These are phyloP conservation scores for Coemansia sp. DNA, from an alignment of 192 early-diverging fungal genomes.

Conservation along the genomic window DNA sequence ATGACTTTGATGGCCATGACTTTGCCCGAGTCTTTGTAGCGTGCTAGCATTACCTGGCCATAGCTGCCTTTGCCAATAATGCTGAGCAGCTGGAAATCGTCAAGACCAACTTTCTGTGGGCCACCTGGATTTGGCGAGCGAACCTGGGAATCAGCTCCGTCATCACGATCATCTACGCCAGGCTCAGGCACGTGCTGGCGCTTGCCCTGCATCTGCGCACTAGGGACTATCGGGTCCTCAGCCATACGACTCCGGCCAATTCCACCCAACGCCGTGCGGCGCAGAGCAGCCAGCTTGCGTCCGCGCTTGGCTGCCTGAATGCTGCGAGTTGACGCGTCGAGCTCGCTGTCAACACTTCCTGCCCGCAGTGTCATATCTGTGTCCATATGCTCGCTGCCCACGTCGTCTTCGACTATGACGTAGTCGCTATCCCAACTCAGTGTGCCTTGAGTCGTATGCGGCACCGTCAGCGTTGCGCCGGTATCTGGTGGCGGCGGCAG, in stretches of 20 bases:
- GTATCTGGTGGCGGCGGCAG: constrained; percentile 35
- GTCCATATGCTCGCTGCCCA: constrained; percentile 22
- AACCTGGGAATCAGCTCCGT: constrained; percentile 63
- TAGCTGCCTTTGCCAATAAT: constrained; percentile 77
- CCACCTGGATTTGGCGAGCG: constrained; percentile 23
- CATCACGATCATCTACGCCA: constrained; percentile 56
- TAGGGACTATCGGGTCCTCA: constrained; percentile 29
- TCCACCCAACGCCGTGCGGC: constrained; percentile 32
- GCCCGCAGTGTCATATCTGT: constrained; percentile 33
- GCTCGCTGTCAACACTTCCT: constrained; percentile 35
- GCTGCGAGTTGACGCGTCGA: constrained; percentile 11
- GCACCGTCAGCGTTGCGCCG: constrained; percentile 21
- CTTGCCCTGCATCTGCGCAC: constrained; percentile 47
- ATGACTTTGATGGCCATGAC: constrained; percentile 75
- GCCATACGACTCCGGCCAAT: constrained; percentile 28
- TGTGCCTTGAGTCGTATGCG: background rate
- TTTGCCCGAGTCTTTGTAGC: constrained; percentile 70
- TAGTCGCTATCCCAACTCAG: constrained; percentile 41
- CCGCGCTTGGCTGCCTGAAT: constrained; percentile 32
- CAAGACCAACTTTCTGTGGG: constrained; percentile 26
- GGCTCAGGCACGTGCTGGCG: constrained; percentile 11
- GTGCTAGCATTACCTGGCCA: constrained; percentile 73
- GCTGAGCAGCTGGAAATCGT: constrained; percentile 72
- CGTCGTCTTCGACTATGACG: constrained; percentile 41
- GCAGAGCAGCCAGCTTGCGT: constrained; percentile 33